These are phyloP conservation scores for Vigna hirtella DNA, from an alignment of 306 rosid species.

Conservation along the genomic window DNA sequence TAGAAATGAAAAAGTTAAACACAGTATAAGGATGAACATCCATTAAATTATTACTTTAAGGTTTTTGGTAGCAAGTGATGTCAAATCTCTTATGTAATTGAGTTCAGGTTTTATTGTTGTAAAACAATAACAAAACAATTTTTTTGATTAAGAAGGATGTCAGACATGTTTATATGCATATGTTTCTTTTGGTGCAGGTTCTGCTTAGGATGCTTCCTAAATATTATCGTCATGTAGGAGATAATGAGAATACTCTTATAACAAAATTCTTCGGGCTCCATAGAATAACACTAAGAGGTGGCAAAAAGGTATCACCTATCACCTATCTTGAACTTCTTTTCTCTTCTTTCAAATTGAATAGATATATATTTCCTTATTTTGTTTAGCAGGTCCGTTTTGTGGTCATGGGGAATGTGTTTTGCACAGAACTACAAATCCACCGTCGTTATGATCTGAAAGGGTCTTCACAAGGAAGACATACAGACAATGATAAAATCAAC, in stretches of 20 bases:
- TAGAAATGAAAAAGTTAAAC: accelerated
- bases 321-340: constrained; percentile 36
- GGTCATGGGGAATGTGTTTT: constrained; percentile 96
- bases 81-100: too few relatives aligned
- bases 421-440: constrained; percentile 83
- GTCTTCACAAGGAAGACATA: constrained; percentile 82
- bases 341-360: constrained; percentile 7
- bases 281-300: constrained; percentile 67
- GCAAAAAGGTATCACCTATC: constrained; percentile 71
- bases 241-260: constrained; percentile 84
- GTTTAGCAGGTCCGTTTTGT: constrained; percentile 81
- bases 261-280: constrained; percentile 90
- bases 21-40: accelerated
- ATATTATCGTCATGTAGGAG: constrained; percentile 69
- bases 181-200: constrained; percentile 56
- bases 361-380: constrained; percentile 35
- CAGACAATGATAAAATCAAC: constrained; percentile 59
- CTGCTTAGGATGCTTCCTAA: constrained; percentile 86
- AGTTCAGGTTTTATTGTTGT: too few relatives aligned
- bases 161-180: constrained; percentile 3
- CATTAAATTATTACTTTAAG: too few relatives aligned
- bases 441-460: constrained; percentile 90
- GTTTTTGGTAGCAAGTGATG: accelerated
- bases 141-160: constrained; percentile 1
- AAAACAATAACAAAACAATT: neutral